These are phyloP conservation scores for Cystofilobasidium bisporidii DNA, from an alignment of 768 basidiomycete genomes.

Conservation along the genomic window DNA sequence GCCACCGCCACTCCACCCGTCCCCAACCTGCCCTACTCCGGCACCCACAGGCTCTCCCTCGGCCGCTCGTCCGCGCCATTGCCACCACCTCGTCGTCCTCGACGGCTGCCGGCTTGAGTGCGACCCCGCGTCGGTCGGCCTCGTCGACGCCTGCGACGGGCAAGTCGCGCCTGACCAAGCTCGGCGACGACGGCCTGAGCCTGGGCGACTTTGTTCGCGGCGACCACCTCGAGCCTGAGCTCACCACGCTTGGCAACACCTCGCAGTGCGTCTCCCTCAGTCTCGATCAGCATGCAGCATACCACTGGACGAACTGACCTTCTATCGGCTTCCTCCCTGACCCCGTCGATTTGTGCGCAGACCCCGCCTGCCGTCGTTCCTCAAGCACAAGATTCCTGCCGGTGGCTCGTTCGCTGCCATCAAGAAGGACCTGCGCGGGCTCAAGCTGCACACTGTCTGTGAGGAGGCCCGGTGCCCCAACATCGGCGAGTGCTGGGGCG, in stretches of 20 bases:
- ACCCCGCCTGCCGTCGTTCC: slow-evolving; percentile 71
- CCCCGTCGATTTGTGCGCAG: too few species aligned
- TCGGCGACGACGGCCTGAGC: slow-evolving; percentile 49
- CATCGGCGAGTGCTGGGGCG: slow-evolving; percentile 99
- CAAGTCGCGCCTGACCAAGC: slow-evolving; percentile 10
- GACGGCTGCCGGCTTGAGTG: not conserved
- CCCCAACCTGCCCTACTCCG: not conserved
- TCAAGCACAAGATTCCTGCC: slow-evolving; percentile 87
- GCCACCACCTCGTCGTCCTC: slow-evolving; percentile 6
- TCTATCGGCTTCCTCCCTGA: too few species aligned
- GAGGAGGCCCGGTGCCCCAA: slow-evolving; percentile 98
- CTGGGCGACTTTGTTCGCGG: slow-evolving; percentile 74
- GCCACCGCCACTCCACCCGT: too few species aligned
- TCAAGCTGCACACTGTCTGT: slow-evolving; percentile 89
- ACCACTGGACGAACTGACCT: too few species aligned
- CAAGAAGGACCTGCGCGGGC: slow-evolving; percentile 85
- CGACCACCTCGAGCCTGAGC: slow-evolving; percentile 42
- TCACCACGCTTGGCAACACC: slow-evolving; percentile 55
- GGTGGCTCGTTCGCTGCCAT: slow-evolving; percentile 81
- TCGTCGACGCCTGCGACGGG: slow-evolving; percentile 10
- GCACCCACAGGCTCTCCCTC: not conserved
- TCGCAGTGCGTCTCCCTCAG: slow-evolving; percentile 48
- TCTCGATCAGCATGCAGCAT: too few species aligned
- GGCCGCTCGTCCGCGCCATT: not conserved
- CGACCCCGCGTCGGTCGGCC: not conserved